Evolutionary conservation across 2,329 filamentous ascomycete genomes (phyloP).

Genomic region (Neopestalotiopsis rosae): DNA sequence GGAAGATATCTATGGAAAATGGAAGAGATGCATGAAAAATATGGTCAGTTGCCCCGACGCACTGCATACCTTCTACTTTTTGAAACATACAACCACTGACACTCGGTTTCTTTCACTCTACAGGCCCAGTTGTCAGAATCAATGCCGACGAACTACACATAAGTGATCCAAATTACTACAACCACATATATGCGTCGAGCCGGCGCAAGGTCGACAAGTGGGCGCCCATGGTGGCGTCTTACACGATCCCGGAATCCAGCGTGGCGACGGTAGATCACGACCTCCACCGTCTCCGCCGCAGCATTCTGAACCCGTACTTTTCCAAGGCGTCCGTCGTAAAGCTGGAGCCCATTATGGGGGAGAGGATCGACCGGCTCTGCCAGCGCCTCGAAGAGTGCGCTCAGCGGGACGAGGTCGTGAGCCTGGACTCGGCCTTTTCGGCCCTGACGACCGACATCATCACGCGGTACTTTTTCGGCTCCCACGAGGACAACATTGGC

Average conservation of each 20-base stretch:
- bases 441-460: constrained; percentile 31
- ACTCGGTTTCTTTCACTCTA: not conserved
- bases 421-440: constrained; percentile 25
- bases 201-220: constrained; percentile 24
- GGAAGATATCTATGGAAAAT: constrained; percentile 30
- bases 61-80: not conserved
- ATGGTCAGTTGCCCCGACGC: constrained; percentile 24
- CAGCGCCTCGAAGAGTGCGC: constrained; percentile 30
- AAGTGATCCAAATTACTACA: constrained; percentile 35
- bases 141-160: constrained; percentile 39
- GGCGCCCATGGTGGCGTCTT: constrained; percentile 5
- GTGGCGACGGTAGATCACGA: constrained; percentile 10
- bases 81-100: not conserved
- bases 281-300: constrained; percentile 25
- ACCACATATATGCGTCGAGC: constrained; percentile 27
- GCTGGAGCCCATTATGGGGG: constrained; percentile 25
- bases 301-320: constrained; percentile 30
- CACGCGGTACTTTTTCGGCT: constrained; percentile 1
- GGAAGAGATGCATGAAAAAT: constrained; percentile 29
- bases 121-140: constrained; percentile 39
- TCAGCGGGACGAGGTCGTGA: constrained; percentile 18
- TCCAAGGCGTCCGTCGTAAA: constrained; percentile 27
- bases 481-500: not conserved
- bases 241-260: constrained; percentile 6
- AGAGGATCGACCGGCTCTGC: constrained; percentile 26